These are phyloP conservation scores for Microbotryomycetes sp. DNA, from an alignment of 1,284 basidiomycete genomes.

Conservation along the genomic window DNA sequence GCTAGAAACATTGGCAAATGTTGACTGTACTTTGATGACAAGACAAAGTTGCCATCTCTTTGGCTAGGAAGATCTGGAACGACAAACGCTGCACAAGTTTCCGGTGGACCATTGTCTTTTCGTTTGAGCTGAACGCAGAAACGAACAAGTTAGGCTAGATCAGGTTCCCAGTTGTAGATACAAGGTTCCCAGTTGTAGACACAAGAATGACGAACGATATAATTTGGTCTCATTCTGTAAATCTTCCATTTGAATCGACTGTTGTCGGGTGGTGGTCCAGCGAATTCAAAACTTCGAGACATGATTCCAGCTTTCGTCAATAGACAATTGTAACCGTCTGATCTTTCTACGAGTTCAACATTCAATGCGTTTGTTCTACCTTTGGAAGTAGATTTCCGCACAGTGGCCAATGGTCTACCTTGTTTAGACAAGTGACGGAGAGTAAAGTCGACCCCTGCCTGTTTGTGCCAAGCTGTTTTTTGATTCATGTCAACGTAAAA, in stretches of 20 bases:
- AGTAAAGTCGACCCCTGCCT: background rate
- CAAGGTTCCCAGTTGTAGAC: too few species aligned
- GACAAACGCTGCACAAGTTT: background rate
- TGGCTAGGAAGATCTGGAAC: background rate
- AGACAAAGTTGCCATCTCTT: background rate
- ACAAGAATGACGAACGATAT: background rate
- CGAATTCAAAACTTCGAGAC: background rate
- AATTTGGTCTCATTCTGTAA: background rate
- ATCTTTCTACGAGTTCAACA: background rate
- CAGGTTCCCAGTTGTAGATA: too few species aligned
- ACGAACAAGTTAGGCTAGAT: too few species aligned
- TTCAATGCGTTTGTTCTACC: background rate
- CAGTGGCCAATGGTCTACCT: background rate
- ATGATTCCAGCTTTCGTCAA: background rate
- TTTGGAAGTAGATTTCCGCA: too few species aligned
- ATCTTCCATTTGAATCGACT: background rate
- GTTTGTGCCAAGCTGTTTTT: background rate
- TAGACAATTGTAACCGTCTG: background rate
- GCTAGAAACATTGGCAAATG: background rate
- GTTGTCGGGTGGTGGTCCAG: background rate
- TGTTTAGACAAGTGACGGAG: background rate
- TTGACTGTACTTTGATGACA: background rate
- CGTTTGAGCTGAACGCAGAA: background rate
- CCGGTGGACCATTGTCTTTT: background rate
- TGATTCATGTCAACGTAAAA: background rate